Evolutionary conservation across 2,329 filamentous ascomycete species (phyloP).

Genomic region (Apiospora saccharicola): DNA sequence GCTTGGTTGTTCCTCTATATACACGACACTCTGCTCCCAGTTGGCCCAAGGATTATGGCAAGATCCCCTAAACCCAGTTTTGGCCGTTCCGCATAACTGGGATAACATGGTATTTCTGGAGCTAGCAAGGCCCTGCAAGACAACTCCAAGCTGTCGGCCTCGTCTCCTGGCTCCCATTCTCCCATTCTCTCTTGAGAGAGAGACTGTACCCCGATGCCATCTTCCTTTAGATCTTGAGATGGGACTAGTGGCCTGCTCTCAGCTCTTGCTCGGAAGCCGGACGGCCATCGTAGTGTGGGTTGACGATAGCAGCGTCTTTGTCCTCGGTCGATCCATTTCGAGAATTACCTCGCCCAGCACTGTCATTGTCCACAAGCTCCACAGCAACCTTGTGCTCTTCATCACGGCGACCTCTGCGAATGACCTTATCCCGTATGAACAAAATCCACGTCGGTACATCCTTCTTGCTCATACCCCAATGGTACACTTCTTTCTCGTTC

Average conservation of each 20-base stretch:
- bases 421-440: constrained; percentile 42
- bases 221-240: background rate
- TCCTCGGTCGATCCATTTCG: constrained; percentile 24
- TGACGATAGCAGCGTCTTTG: constrained; percentile 20
- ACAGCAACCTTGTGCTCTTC: constrained; percentile 38
- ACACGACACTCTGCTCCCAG: background rate
- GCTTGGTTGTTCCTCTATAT: background rate
- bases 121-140: constrained; percentile 3
- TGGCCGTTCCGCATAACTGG: background rate
- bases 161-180: background rate
- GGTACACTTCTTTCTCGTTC: constrained; percentile 63
- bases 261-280: constrained; percentile 21
- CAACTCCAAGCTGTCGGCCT: background rate
- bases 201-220: background rate
- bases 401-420: constrained; percentile 29
- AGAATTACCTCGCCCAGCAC: constrained; percentile 24
- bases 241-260: background rate
- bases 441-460: constrained; percentile 66
- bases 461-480: constrained; percentile 59
- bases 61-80: background rate
- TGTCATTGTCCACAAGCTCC: constrained; percentile 40
- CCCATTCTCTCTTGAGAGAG: background rate
- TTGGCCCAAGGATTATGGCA: background rate
- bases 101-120: background rate
- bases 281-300: constrained; percentile 12